Evolutionary conservation across 176 grass and related monocot genomes (phyloP), one percentile per base, ranked within the genome.

Genomic region (Oryza brachyantha): DNA sequence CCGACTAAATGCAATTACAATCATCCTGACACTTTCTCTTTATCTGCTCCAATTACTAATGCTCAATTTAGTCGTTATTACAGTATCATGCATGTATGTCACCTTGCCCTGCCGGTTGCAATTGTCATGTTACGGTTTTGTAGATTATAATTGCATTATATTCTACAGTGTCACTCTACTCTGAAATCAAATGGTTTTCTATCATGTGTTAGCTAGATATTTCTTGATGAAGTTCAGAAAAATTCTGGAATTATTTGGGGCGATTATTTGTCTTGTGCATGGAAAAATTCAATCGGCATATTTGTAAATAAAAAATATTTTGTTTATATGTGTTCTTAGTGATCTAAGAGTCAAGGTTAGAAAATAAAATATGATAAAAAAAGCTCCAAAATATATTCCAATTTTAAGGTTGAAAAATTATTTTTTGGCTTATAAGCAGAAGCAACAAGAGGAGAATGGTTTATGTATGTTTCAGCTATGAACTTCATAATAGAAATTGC

Each of bases 11-110:
- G n/a, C n/a, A n/a, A n/a, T n/a, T 13, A 13, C 3, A 57, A 79
- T 85, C 75, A 85, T 85, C 75, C 76, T 79, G 35, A 45, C 58
- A 66, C n/a, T n/a, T n/a, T n/a, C n/a, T n/a, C n/a, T n/a, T n/a
- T n/a, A n/a, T n/a, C 71, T 32, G 34, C 34, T 58, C 43, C 70
- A 4, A 57, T 38, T 12, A 58, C 34, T 41, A 58, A 57, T 57
- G 52, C 2, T 57, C 1, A 57, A 75, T 75, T 64, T 57, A 65
- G 17, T 61, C 6, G n/a, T 22, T 52, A 8, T 52, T 21, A 19
- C 19, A 16, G n/a, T n/a, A n/a, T n/a, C 5, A 50, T n/a, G 5
- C 22, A 32, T 31, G 35, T 63, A 41, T 57, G 17, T 77, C 17
- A 37, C 68, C 57, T 57, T 22, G 75, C 61, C 63, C n/a, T n/a